Evolutionary conservation across 2,329 filamentous ascomycete species (phyloP), one percentile per base, ranked within the genome.

Genomic region (Didymella exigua): DNA sequence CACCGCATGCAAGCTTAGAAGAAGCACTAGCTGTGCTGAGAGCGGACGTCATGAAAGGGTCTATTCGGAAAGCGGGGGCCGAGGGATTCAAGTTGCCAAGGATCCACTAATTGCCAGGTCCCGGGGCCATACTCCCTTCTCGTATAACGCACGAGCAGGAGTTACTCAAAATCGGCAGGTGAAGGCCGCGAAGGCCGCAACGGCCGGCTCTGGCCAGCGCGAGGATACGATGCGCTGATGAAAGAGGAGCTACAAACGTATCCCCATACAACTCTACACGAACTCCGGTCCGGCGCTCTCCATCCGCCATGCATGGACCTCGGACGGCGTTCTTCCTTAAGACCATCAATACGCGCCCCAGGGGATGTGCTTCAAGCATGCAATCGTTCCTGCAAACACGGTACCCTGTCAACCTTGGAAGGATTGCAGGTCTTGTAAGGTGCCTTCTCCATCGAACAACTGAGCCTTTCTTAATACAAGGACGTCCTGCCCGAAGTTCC

Each of bases 1-100:
- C n/a, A n/a, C 26, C 23, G 31, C 14, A 29, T 46, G 42, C 23
- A 41, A 41, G 13, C 33, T 37, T 34, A 36, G 29, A 34, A 14
- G 23, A 36, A 41, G 14, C 33, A 16, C 21, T 10, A 21, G 21
- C 19, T 38, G 37, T 24, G 31, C 9, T 40, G 27, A 16, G 37
- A 26, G 34, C 21, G 19, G 16, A 49, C 52, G 45, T 54, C 52
- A 49, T 46, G 40, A 36, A 44, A 38, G 31, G 33, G 40, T 45
- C 44, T 54, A 40, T 54, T 36, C 27, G 16, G 45, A 27, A 47
- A 54, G 51, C 44, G 51, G 51, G 51, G 40, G n/a, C 29, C 30
- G 48, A 44, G 26, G 21, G 46, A 24, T 40, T 41, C 48, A 37
- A 30, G 43, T 54, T 54, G 46, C 52, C 52, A 50, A 55, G 52